These are phyloP conservation scores for Aspergillus unguis DNA, from an alignment of 2,329 filamentous ascomycete species.

Conservation along the genomic window DNA sequence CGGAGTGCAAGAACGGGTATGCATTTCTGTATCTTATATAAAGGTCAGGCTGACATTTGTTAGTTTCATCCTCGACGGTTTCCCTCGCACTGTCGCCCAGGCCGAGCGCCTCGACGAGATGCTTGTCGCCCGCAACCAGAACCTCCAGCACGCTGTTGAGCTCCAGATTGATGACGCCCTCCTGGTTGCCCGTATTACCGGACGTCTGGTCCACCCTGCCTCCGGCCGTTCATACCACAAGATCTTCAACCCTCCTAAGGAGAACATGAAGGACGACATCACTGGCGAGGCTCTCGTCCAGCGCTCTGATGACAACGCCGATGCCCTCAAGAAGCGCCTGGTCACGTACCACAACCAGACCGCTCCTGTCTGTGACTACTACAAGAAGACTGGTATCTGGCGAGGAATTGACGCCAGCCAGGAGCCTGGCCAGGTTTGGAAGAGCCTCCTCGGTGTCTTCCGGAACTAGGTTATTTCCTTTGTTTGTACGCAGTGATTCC, in stretches of 20 bases:
- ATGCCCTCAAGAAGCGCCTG: slow-evolving; percentile 91
- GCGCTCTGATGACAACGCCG: slow-evolving; percentile 94
- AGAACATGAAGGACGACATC: slow-evolving; percentile 89
- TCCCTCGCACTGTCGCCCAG: slow-evolving; percentile 94
- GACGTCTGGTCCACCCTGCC: slow-evolving; percentile 90
- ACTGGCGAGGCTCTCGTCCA: slow-evolving; percentile 96
- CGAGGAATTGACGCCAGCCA: slow-evolving; percentile 91
- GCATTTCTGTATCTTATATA: slow-evolving; percentile 29
- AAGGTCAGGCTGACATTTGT: slow-evolving; percentile 9
- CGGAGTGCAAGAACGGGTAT: slow-evolving; percentile 95
- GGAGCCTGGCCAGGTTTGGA: slow-evolving; percentile 94
- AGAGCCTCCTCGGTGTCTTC: slow-evolving; percentile 82
- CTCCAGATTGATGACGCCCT: slow-evolving; percentile 94
- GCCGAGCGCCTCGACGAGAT: slow-evolving; percentile 92
- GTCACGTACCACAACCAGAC: slow-evolving; percentile 94
- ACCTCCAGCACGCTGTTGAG: slow-evolving; percentile 91
- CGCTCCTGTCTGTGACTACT: slow-evolving; percentile 87
- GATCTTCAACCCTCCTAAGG: slow-evolving; percentile 97
- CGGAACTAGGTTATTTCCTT: slow-evolving; percentile 43
- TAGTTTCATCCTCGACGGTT: slow-evolving; percentile 98
- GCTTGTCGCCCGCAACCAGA: slow-evolving; percentile 73
- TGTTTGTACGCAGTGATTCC: slow-evolving; percentile 8
- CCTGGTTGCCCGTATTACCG: slow-evolving; percentile 92
- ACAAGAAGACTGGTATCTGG: slow-evolving; percentile 98
- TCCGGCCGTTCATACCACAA: slow-evolving; percentile 97